phyloP scores from a whole-genome alignment of 495 filamentous ascomycete genomes.

The Daldinia loculata region DNA sequence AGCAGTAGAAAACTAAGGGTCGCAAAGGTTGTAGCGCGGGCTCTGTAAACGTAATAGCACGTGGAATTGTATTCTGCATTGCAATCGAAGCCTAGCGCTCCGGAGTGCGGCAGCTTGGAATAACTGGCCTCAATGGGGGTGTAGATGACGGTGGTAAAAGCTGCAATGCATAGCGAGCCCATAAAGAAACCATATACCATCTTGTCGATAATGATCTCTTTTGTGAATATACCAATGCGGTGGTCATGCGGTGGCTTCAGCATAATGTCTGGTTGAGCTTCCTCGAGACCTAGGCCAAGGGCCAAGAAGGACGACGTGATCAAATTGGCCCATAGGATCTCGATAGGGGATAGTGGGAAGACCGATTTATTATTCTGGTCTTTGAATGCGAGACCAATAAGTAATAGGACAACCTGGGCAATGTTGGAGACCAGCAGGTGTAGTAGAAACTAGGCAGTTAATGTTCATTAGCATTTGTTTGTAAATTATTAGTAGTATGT shows the following conservation, averaged over 20 bases:
- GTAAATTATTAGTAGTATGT: constrained; percentile 4
- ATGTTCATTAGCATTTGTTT: constrained; percentile 6
- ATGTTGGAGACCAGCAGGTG: constrained; percentile 68
- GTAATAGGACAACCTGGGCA: constrained; percentile 62
- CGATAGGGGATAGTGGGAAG: constrained; percentile 65
- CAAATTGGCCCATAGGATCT: constrained; percentile 70
- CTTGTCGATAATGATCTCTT: constrained; percentile 66
- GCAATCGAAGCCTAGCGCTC: constrained; percentile 56
- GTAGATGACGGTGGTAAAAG: constrained; percentile 63
- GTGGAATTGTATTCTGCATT: constrained; percentile 56
- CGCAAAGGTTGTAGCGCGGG: constrained; percentile 75
- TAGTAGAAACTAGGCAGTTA: constrained; percentile 59
- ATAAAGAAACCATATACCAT: constrained; percentile 66
- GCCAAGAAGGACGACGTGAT: constrained; percentile 67
- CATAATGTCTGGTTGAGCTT: constrained; percentile 65
- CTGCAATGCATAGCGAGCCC: constrained; percentile 62
- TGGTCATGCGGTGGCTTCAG: constrained; percentile 61
- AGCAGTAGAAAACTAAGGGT: constrained; percentile 67
- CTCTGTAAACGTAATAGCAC: constrained; percentile 66
- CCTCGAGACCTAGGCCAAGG: constrained; percentile 66
- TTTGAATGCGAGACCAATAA: constrained; percentile 67
- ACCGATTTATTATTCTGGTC: constrained; percentile 59
- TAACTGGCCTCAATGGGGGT: constrained; percentile 23
- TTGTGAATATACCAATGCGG: constrained; percentile 62
- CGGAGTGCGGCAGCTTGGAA: not conserved